Percentiles rank a stretch among this genome's conserved stretches.
phyloP scores from a whole-genome alignment of 2,329 filamentous ascomycete species.

The Aphanoascus verrucosus region DNA sequence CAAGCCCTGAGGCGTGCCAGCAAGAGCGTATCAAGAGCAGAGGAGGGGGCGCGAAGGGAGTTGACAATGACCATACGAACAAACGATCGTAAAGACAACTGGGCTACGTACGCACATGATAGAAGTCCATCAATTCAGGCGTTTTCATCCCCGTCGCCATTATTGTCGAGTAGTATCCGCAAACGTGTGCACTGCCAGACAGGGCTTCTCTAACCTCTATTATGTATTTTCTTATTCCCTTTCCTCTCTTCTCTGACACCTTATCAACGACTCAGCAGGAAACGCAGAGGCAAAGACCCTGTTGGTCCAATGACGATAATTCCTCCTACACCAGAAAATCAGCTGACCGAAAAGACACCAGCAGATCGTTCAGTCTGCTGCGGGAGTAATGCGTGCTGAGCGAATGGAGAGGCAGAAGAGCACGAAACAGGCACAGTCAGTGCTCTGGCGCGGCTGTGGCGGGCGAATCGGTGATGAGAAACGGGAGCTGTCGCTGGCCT shows the following conservation, averaged over 20 bases:
- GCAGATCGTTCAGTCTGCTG: constrained; percentile 18
- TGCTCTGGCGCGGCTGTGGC: constrained; percentile 16
- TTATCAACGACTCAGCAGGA: constrained; percentile 1
- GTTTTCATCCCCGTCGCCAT: constrained; percentile 21
- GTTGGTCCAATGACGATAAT: constrained; percentile 18
- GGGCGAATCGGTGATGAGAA: constrained; percentile 15
- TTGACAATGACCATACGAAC: constrained; percentile 1
- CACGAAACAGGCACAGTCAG: constrained; percentile 11
- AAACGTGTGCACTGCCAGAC: constrained; percentile 15
- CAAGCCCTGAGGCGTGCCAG: constrained; percentile 1
- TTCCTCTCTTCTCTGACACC: neutral
- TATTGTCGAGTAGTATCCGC: constrained; percentile 18
- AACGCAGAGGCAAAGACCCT: constrained; percentile 12
- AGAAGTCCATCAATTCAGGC: constrained; percentile 15
- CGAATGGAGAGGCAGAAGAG: constrained; percentile 15
- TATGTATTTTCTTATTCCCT: constrained; percentile 12
- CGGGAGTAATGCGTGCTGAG: constrained; percentile 16
- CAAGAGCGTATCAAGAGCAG: neutral
- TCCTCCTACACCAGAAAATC: constrained; percentile 19
- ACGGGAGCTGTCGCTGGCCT: constrained; percentile 7
- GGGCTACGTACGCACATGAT: constrained; percentile 14
- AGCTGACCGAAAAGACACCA: constrained; percentile 23
- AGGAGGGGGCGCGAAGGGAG: neutral
- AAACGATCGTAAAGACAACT: constrained; percentile 13
- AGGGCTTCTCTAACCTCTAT: constrained; percentile 12